phyloP scores from a whole-genome alignment of 2,329 filamentous ascomycete species.

The Aspergillus japonicus region DNA sequence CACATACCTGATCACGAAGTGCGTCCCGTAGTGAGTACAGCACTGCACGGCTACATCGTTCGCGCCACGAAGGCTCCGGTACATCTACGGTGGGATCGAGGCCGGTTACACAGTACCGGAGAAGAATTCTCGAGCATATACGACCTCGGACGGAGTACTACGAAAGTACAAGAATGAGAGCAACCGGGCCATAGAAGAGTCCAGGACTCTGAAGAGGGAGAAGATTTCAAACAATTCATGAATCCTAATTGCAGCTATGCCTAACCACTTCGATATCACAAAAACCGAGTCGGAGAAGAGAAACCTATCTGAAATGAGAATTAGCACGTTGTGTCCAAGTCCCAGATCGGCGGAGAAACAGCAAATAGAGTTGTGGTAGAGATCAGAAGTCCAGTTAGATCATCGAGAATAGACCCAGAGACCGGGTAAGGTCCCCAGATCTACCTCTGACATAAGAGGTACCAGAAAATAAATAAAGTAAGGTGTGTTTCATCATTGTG shows the following conservation, averaged over 20 bases:
- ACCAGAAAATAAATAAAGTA: conserved; percentile 73
- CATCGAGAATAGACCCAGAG: conserved; percentile 59
- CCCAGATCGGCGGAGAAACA: not conserved
- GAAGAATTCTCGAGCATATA: no score
- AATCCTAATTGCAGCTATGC: not conserved
- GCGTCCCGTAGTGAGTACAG: no score
- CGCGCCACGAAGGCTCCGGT: no score
- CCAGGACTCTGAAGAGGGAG: no score
- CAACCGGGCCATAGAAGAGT: no score
- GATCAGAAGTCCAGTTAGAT: conserved; percentile 85
- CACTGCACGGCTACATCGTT: no score
- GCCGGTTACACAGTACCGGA: no score
- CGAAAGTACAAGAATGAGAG: no score
- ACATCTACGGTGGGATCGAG: no score
- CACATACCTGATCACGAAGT: no score
- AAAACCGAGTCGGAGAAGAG: not conserved
- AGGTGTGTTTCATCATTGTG: conserved; percentile 70
- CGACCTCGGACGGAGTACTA: no score
- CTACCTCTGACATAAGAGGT: conserved; percentile 89
- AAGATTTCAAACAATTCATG: no score
- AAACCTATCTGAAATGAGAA: conserved; percentile 12
- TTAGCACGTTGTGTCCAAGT: conserved; percentile 14
- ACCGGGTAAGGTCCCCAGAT: not conserved
- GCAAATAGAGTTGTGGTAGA: not conserved
- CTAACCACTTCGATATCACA: not conserved